phyloP scores from a whole-genome alignment of 192 early-diverging fungal species.

The Phlyctochytrium arcticum region DNA sequence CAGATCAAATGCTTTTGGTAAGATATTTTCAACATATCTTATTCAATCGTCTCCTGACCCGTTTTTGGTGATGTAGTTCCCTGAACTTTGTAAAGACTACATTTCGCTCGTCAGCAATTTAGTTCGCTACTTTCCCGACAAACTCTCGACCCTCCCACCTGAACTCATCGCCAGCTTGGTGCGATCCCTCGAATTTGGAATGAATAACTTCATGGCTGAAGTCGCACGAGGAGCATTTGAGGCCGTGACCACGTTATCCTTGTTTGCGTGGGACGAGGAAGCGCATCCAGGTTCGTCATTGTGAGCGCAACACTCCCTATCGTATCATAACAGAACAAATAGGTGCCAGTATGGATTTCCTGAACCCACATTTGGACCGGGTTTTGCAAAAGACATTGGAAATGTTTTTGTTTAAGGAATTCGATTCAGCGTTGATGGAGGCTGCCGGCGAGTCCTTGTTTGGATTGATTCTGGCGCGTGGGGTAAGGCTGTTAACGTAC shows the following conservation, averaged over 20 bases:
- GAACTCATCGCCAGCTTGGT: constrained; percentile 53
- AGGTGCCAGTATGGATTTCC: constrained; percentile 6
- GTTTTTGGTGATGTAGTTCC: constrained; percentile 41
- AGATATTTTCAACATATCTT: no score
- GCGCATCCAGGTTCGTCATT: constrained; percentile 2
- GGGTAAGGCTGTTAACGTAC: constrained; percentile 21
- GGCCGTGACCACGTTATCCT: constrained; percentile 58
- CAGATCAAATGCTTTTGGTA: constrained; percentile 66
- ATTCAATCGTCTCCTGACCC: neutral
- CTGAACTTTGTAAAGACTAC: constrained; percentile 60
- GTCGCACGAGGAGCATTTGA: constrained; percentile 56
- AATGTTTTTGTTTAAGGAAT: constrained; percentile 57
- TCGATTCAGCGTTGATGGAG: constrained; percentile 61
- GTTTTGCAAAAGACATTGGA: constrained; percentile 53
- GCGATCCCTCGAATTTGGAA: constrained; percentile 59
- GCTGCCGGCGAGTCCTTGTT: constrained; percentile 56
- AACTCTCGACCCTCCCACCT: constrained; percentile 44
- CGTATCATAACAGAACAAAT: neutral
- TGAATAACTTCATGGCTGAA: constrained; percentile 55
- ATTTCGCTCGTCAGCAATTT: constrained; percentile 61
- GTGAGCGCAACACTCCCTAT: neutral
- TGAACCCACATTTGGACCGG: constrained; percentile 39
- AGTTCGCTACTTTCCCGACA: constrained; percentile 62
- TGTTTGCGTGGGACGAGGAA: constrained; percentile 51
- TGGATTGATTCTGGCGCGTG: constrained; percentile 49